phyloP scores from a whole-genome alignment of 176 grass and related monocot genomes.

The Phoenix roebelenii region DNA sequence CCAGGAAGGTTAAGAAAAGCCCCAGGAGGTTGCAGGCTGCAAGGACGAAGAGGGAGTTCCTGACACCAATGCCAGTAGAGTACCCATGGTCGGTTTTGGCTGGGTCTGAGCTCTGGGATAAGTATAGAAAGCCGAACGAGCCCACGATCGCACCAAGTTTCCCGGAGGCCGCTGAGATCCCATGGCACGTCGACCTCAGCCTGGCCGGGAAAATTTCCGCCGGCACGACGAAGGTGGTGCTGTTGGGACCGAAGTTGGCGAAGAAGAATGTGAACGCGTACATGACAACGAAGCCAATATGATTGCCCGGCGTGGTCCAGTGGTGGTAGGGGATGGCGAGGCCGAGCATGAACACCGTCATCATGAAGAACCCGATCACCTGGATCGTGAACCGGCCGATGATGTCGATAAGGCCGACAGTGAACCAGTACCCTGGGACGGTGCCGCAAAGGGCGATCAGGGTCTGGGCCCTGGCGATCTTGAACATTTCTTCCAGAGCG shows the following conservation, averaged over 20 bases:
- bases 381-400: conserved; percentile 42
- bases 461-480: conserved; percentile 25
- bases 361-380: conserved; percentile 40
- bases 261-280: conserved; percentile 63
- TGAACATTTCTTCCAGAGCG: conserved; percentile 37
- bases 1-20: conserved; percentile 37
- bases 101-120: conserved; percentile 21
- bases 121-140: conserved; percentile 32
- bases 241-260: conserved; percentile 61
- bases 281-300: conserved; percentile 37
- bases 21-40: conserved; percentile 31
- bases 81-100: not conserved
- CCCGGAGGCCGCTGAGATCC: conserved; percentile 34
- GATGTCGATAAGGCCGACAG: conserved; percentile 37
- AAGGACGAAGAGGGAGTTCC: conserved; percentile 45
- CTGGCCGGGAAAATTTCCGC: conserved; percentile 47
- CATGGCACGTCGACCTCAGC: conserved; percentile 47
- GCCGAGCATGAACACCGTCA: conserved; percentile 49
- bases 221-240: conserved; percentile 51
- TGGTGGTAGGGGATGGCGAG: conserved; percentile 46
- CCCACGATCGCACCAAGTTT: conserved; percentile 36
- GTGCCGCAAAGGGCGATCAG: conserved; percentile 29
- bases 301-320: conserved; percentile 19
- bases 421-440: conserved; percentile 53
- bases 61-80: conserved; percentile 2